Conservation (phyloP, 177 flowering plant species). For the Vitis hybrid region DNA sequence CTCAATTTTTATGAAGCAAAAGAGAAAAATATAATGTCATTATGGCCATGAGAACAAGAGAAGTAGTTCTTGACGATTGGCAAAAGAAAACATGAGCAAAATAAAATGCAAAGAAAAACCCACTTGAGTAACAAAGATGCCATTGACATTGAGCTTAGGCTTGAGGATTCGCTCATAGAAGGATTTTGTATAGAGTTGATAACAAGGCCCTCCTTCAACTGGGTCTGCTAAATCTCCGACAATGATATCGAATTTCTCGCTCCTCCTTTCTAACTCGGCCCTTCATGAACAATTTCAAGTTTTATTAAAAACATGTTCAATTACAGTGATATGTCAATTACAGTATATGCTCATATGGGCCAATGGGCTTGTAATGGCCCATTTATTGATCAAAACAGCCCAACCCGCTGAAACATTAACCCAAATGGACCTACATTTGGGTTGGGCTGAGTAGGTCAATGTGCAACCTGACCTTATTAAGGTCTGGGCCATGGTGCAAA, state of each 20-base stretch:
- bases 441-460: too few relatives aligned
- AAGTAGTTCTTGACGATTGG: too few relatives aligned
- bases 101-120: background rate
- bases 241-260: slow-evolving; percentile 71
- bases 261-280: slow-evolving; percentile 63
- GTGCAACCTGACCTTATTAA: too few relatives aligned
- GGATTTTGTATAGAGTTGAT: slow-evolving; percentile 85
- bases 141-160: slow-evolving; percentile 76
- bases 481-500: too few relatives aligned
- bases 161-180: slow-evolving; percentile 74
- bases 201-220: slow-evolving; percentile 92
- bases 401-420: too few relatives aligned
- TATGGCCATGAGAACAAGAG: too few relatives aligned
- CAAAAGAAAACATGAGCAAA: background rate
- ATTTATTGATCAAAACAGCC: too few relatives aligned
- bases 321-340: too few relatives aligned
- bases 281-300: slow-evolving; percentile 25
- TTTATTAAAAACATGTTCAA: background rate
- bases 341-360: too few relatives aligned
- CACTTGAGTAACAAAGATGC: slow-evolving; percentile 95
- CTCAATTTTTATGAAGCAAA: background rate
- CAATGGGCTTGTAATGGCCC: too few relatives aligned
- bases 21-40: background rate
- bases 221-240: slow-evolving; percentile 93
- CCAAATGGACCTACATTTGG: too few relatives aligned